A percentile compares a stretch with the other conserved stretches of the same genome.
These are phyloP conservation scores for Ceriops tagal DNA, from an alignment of 345 rosid genomes.

Conservation along the genomic window DNA sequence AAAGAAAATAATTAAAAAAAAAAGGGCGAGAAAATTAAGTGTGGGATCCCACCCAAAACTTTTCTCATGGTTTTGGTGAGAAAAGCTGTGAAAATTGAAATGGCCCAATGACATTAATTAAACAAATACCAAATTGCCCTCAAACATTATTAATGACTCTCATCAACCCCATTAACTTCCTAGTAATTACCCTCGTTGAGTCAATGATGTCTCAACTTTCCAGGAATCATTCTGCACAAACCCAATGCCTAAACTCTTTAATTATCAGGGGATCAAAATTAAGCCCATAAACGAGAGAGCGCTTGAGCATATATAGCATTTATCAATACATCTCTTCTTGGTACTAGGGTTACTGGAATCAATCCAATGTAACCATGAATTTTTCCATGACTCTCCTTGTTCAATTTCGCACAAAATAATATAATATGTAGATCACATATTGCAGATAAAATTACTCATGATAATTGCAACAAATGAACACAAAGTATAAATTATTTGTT, in stretches of 20 bases:
- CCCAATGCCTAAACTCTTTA: slow-evolving; percentile 3
- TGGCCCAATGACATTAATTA: no score
- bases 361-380: background rate
- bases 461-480: background rate
- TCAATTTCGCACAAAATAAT: background rate
- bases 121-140: no score
- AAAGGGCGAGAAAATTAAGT: no score
- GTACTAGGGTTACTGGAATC: slow-evolving; percentile 1
- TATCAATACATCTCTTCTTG: background rate
- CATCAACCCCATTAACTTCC: no score
- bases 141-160: no score
- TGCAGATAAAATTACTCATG: background rate
- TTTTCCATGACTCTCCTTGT: no score
- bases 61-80: no score
- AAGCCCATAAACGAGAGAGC: background rate
- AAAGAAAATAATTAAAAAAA: no score
- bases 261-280: background rate
- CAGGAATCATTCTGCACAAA: no score
- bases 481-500: background rate
- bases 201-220: background rate
- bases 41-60: no score
- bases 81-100: no score
- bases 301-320: no score
- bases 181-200: background rate
- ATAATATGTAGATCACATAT: background rate